Base-by-base conservation (phyloP, 257 asterid genomes). In the Haberlea rhodopensis region DNA sequence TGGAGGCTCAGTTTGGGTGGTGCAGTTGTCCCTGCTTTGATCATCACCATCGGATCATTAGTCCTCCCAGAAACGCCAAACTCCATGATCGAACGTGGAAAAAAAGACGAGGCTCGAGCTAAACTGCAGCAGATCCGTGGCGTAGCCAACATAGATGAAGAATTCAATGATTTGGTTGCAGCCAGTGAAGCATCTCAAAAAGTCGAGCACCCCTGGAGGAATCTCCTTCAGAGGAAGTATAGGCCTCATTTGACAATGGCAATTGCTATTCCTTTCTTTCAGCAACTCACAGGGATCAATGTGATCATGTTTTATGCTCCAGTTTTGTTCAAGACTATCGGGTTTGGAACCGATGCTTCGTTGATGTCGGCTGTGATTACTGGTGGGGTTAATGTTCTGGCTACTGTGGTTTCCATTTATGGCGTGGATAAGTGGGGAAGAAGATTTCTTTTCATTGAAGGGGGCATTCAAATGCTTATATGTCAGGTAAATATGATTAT, bases 301-400 rank as follows among this genome's bases (percentile, higher is more conserved):
- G 69, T 85, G 37, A 90, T 90, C 78, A 87, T 87, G 92, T 87
- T 89, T 21, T 91, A 89, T 57, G 97, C 98, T 1, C 97, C 97
- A 0, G 92, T 89, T 1, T 57, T 91, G 71, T 87, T 91, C 69
- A 77, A 77, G 66, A 87, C 92, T 0, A 76, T 88, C 11, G 95
- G 97, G 0, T 88, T 90, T 45, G 90, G 86, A 2, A 11, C 53
- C 49, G 73, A 81, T 2, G 89, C 90, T 0, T 78, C 97, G 0
- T 70, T 91, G 8, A 83, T n/a, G n/a, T n/a, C n/a, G n/a, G n/a
- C n/a, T n/a, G n/a, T n/a, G n/a, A n/a, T n/a, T n/a, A n/a, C n/a
- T 88, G 96, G 96, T 6, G 67, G 75, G 24, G 95, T 90, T 1
- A 86, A 86, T 28, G 96, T 84, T 3, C 0, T 78, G 11, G 89